These are phyloP conservation scores for Calycina herbarum DNA, from an alignment of 2,329 filamentous ascomycete species.

Conservation along the genomic window DNA sequence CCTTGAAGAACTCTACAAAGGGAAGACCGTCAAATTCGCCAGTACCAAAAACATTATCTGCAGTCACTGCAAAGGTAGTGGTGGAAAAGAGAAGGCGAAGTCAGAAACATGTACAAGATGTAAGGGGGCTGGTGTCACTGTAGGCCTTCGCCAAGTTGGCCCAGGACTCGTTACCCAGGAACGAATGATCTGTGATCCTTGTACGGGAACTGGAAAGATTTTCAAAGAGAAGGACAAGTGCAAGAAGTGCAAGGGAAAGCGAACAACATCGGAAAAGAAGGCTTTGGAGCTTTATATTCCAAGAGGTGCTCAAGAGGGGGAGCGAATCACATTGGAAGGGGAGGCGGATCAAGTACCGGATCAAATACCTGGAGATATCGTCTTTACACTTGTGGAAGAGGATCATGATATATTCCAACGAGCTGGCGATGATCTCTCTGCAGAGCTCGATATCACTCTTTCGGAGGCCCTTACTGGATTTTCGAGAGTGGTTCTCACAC, in stretches of 20 bases:
- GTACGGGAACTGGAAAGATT: conserved; percentile 79
- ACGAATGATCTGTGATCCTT: conserved; percentile 77
- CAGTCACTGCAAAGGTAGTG: conserved; percentile 80
- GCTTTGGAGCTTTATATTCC: conserved; percentile 96
- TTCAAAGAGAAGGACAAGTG: conserved; percentile 97
- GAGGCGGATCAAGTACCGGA: conserved; percentile 93
- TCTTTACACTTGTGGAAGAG: conserved; percentile 83
- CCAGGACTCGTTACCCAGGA: conserved; percentile 84
- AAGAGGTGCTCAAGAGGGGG: conserved; percentile 80
- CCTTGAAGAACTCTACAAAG: conserved; percentile 95
- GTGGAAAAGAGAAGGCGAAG: conserved; percentile 91
- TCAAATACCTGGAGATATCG: conserved; percentile 86
- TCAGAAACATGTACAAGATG: conserved; percentile 80
- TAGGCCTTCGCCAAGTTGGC: conserved; percentile 79
- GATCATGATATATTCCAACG: conserved; percentile 80
- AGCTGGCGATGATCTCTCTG: conserved; percentile 79
- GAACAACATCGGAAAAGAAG: conserved; percentile 85
- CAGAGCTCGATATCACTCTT: conserved; percentile 77
- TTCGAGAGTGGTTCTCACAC: conserved; percentile 83
- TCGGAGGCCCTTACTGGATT: conserved; percentile 86
- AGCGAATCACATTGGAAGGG: conserved; percentile 85
- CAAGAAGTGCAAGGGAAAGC: conserved; percentile 97
- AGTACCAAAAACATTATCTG: conserved; percentile 95
- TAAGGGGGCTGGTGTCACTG: conserved; percentile 74
- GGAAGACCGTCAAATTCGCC: conserved; percentile 95